Percentiles rank a stretch among this genome's conserved stretches.
Evolutionary conservation across 257 asterid genomes (phyloP).

Genomic region (Nicotiana knightiana): DNA sequence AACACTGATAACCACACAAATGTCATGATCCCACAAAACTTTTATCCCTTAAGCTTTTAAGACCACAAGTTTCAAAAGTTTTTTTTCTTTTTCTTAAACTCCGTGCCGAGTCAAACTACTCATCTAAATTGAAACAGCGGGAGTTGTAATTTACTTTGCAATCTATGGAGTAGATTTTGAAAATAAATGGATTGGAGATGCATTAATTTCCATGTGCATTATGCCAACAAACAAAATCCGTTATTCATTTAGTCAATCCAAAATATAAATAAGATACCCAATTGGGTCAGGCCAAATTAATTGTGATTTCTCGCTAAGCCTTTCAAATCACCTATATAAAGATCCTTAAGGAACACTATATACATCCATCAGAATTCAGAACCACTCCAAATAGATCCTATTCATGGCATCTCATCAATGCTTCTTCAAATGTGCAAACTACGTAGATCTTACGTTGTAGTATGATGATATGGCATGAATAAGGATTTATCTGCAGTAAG

Average conservation of each 20-base stretch:
- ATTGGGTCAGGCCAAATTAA: not conserved
- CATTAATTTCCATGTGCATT: not conserved
- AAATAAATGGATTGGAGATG: not conserved
- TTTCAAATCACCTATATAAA: not conserved
- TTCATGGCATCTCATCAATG: not conserved
- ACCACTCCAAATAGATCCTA: not conserved
- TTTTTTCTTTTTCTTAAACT: too few relatives aligned
- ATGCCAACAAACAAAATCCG: not conserved
- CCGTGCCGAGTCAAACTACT: too few relatives aligned
- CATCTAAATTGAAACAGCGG: too few relatives aligned
- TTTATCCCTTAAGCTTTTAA: too few relatives aligned
- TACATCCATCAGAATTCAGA: not conserved
- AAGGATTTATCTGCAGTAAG: not conserved
- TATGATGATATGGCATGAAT: not conserved
- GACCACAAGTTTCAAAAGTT: too few relatives aligned
- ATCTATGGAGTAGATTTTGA: not conserved
- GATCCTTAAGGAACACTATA: not conserved
- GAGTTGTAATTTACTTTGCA: not conserved
- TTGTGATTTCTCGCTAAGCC: not conserved
- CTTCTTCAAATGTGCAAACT: not conserved
- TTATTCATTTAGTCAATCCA: not conserved
- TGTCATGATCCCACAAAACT: too few relatives aligned
- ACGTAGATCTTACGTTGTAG: not conserved
- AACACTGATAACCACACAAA: too few relatives aligned
- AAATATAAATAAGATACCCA: not conserved